Base-by-base conservation (phyloP, 768 basidiomycete genomes). In the Macrocybe gigantea region DNA sequence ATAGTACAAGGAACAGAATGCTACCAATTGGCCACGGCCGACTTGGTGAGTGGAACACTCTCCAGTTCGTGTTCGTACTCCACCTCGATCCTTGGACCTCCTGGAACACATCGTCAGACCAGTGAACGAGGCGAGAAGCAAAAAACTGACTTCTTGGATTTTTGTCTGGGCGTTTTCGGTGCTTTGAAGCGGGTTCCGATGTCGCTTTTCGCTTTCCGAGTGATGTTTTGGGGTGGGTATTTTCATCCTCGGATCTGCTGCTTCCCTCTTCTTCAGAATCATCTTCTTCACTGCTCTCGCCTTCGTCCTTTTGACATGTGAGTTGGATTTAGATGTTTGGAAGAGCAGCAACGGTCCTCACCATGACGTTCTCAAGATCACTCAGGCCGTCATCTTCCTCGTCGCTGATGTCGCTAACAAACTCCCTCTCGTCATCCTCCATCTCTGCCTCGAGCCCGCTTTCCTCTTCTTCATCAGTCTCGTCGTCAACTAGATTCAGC, bases 41-140 rank as follows among this genome's bases (percentile, higher is more conserved):
- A 75, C 54, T 73, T 76, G 34, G 71, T 72, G 39, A 82, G 65
- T 37, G 79, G 78, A 44, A 79, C 62, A 53, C 75, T 83, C 60
- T 86, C 91, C 65, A 87, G 74, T 69, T 96, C 94, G 63, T 90
- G 82, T 65, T 98, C 94, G 80, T 96, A 96, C 66, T 97, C 95
- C 58, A 98, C 85, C 63, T 97, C 91, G 60, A 98, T 85, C 54
- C 85, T 75, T 10, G 92, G 85, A 13, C 83, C 88, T 58, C 75
- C 84, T 85, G 63, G 7, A 51, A 36, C 39, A 37, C 44, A 38
- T 39, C 49, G 39, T 50, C 30, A 44, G 44, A 45, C 22, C 2
- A 46, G 22, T 22, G 22, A 22, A 22, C 4, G 1, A 4, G 42
- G 41, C 32, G 14, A 41, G 32, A 41, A 38, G 42, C n/a, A 43